Evolutionary conservation across 2,329 filamentous ascomycete species (phyloP).

Genomic region (Venturia oleaginea): DNA sequence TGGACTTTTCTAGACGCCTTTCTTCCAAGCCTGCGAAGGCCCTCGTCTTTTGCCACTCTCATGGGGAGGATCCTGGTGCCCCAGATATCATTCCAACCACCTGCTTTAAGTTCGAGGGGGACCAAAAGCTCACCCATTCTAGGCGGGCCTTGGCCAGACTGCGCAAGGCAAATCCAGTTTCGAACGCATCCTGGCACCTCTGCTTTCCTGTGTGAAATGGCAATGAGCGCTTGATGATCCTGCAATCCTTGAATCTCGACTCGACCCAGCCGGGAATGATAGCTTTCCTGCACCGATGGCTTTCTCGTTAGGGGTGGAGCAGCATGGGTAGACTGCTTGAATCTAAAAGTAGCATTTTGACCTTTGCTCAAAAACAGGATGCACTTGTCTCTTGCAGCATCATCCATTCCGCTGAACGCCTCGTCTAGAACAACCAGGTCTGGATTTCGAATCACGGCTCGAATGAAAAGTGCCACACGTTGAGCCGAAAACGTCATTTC

Average conservation of each 20-base stretch:
- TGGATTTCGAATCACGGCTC: slow-evolving; percentile 36
- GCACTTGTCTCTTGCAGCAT: slow-evolving; percentile 70
- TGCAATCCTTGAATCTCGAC: slow-evolving; percentile 54
- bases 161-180: slow-evolving; percentile 79
- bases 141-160: slow-evolving; percentile 52
- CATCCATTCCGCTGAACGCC: slow-evolving; percentile 43
- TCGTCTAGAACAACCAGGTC: slow-evolving; percentile 44
- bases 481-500: slow-evolving; percentile 73
- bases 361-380: slow-evolving; percentile 61
- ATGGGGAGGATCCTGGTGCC: slow-evolving; percentile 2
- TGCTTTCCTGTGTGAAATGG: slow-evolving; percentile 82
- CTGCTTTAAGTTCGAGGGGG: slow-evolving; percentile 48
- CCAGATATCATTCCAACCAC: slow-evolving; percentile 60
- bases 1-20: too few relatives aligned
- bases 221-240: slow-evolving; percentile 71
- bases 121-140: slow-evolving; percentile 57
- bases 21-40: neutral
- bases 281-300: slow-evolving; percentile 30
- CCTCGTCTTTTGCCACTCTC: neutral
- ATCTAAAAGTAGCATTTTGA: slow-evolving; percentile 26
- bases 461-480: slow-evolving; percentile 72
- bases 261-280: slow-evolving; percentile 27
- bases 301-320: slow-evolving; percentile 25
- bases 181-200: slow-evolving; percentile 79
- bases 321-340: neutral